Evolutionary conservation across 257 asterid genomes (phyloP).

Genomic region (Linderniella brevidens): DNA sequence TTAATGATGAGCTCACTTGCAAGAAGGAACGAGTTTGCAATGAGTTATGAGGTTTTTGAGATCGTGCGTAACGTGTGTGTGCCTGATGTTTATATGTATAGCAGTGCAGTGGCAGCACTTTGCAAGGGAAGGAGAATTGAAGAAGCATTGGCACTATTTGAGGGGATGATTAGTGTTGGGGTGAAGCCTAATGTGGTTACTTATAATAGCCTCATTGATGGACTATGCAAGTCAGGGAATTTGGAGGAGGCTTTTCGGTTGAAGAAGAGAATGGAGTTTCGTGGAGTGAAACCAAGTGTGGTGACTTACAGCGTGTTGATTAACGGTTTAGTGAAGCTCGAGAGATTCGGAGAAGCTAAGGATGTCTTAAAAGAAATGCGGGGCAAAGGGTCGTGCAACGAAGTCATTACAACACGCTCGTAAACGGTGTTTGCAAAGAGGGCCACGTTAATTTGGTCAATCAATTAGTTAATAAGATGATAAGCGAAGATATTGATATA

Average conservation of each 20-base stretch:
- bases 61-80: slow-evolving; percentile 19
- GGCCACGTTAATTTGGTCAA: slow-evolving; percentile 45
- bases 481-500: slow-evolving; percentile 28
- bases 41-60: slow-evolving; percentile 46
- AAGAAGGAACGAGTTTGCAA: slow-evolving; percentile 41
- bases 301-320: slow-evolving; percentile 53
- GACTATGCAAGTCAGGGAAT: slow-evolving; percentile 39
- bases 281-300: slow-evolving; percentile 48
- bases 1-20: slow-evolving; percentile 59
- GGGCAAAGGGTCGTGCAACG: slow-evolving; percentile 36
- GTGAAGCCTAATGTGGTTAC: slow-evolving; percentile 56
- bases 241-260: slow-evolving; percentile 44
- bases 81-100: slow-evolving; percentile 65
- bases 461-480: slow-evolving; percentile 39
- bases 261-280: slow-evolving; percentile 45
- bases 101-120: slow-evolving; percentile 51
- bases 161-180: slow-evolving; percentile 41
- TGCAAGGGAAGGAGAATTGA: slow-evolving; percentile 51
- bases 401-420: slow-evolving; percentile 48
- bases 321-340: slow-evolving; percentile 45
- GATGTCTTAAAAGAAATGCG: slow-evolving; percentile 46
- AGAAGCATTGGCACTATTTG: slow-evolving; percentile 42
- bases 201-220: slow-evolving; percentile 62
- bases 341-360: slow-evolving; percentile 46
- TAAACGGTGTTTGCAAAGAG: slow-evolving; percentile 47